Evolutionary conservation across 1,284 basidiomycete genomes (phyloP), one percentile per base, ranked within the genome.

Genomic region (Gymnopus androsaceus): DNA sequence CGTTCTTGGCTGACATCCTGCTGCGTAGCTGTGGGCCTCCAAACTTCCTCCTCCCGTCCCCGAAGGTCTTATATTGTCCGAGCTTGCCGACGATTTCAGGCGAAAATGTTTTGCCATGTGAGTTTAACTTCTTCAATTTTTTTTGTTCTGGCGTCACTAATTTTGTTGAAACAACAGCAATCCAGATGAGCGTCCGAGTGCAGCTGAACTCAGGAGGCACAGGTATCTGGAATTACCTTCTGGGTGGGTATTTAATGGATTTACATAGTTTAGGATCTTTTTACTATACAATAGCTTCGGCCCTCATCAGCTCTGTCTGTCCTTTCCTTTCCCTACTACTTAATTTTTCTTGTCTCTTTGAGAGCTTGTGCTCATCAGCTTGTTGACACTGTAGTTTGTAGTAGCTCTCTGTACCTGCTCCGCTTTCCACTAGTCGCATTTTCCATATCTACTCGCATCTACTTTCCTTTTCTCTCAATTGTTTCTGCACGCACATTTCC

Each of bases 11-110:
- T 53, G 34, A 27, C 33, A 27, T 37, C 46, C 34, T 37, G 23
- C 15, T 17, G 36, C 44, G 37, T 62, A 88, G 90, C 80, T 96
- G 50, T 93, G 92, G 58, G 84, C 90, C 63, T 85, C 89, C 59
- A 85, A 91, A 59, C 80, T 87, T 60, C 87, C 91, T 21, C 97
- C 97, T 4, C 95, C 96, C 1, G 82, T 99, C 7, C 97, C 97
- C 0, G 77, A 84, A 9, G 91, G 94, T 59, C 85, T 97, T 37
- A 73, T 80, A 5, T 74, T 98, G 34, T 87, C 88, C 19, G 75
- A 82, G 11, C 78, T 87, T 53, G 95, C 92, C 8, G 82, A 90
- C 59, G 91, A 96, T 68, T 98, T 99, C 70, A 80, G 96, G 62
- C 79, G 82, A 63, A 86, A 87, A 68, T 98, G 97, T 72, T 95